These are phyloP conservation scores for Aspergillus haitiensis DNA, from an alignment of 495 filamentous ascomycete genomes.

Conservation along the genomic window DNA sequence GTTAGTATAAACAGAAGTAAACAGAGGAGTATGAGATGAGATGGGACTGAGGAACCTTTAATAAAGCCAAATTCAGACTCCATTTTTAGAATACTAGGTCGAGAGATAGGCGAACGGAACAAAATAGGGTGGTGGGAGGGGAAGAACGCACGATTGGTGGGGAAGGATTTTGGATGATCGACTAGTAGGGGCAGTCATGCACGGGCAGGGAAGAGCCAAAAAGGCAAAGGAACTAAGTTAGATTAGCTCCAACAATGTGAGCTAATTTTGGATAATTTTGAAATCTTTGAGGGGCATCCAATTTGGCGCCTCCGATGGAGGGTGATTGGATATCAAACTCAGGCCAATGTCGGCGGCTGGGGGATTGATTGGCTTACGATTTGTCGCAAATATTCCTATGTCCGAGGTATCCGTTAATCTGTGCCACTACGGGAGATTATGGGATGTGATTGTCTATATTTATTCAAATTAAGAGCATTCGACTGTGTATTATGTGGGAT, in stretches of 20 bases:
- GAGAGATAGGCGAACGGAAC: conserved; percentile 22
- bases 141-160: conserved; percentile 14
- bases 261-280: conserved; percentile 35
- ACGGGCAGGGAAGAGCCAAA: conserved; percentile 12
- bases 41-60: conserved; percentile 38
- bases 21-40: conserved; percentile 11
- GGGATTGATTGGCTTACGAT: conserved; percentile 18
- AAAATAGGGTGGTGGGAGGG: conserved; percentile 22
- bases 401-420: conserved; percentile 14
- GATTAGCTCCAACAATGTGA: conserved; percentile 15
- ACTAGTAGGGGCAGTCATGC: conserved; percentile 19
- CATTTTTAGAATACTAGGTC: conserved; percentile 21
- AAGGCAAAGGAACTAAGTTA: conserved; percentile 18
- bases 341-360: conserved; percentile 17
- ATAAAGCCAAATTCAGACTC: too few relatives aligned
- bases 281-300: conserved; percentile 10
- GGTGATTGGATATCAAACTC: conserved; percentile 19
- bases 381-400: conserved; percentile 14
- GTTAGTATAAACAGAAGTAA: conserved; percentile 8
- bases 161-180: conserved; percentile 19
- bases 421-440: conserved; percentile 7
- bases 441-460: conserved; percentile 8
- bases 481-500: not conserved
- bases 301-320: conserved; percentile 20
- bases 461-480: conserved; percentile 4